phyloP scores from a whole-genome alignment of 306 rosid species.

The Trifolium repens region DNA sequence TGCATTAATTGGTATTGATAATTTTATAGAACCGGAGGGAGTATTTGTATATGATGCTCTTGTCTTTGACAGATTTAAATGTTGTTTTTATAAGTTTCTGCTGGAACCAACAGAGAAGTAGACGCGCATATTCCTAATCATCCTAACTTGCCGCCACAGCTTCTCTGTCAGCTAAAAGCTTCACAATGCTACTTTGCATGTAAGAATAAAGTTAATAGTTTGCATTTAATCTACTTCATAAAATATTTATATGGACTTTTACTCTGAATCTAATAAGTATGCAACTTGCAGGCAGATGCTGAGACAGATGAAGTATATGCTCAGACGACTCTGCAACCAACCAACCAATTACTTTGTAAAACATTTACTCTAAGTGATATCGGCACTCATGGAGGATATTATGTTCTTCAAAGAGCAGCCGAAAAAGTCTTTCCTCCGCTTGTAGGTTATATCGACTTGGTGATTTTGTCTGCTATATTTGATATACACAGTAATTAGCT shows the following conservation, averaged over 20 bases:
- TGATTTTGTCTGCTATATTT: too few relatives aligned
- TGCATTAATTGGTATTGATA: too few relatives aligned
- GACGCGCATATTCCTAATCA: conserved; percentile 76
- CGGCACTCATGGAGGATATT: neutral
- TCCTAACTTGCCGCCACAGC: conserved; percentile 72
- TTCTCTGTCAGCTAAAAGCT: conserved; percentile 57
- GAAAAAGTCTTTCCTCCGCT: neutral
- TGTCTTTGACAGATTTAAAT: neutral
- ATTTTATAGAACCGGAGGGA: too few relatives aligned
- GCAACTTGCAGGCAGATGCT: conserved; percentile 19
- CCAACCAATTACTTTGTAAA: neutral
- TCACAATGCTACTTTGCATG: conserved; percentile 46
- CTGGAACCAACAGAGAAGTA: conserved; percentile 73
- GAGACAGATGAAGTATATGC: neutral
- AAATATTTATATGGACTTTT: conserved; percentile 5
- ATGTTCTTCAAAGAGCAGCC: neutral
- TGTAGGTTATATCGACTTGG: too few relatives aligned
- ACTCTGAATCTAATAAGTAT: conserved; percentile 33
- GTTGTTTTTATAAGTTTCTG: conserved; percentile 60
- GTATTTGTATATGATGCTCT: neutral
- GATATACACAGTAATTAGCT: neutral
- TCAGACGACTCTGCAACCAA: neutral
- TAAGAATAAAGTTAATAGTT: conserved; percentile 43
- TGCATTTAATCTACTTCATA: conserved; percentile 26
- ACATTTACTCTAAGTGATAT: neutral